phyloP scores from a whole-genome alignment of 768 basidiomycete species.

The Hygrocybe punicea region DNA sequence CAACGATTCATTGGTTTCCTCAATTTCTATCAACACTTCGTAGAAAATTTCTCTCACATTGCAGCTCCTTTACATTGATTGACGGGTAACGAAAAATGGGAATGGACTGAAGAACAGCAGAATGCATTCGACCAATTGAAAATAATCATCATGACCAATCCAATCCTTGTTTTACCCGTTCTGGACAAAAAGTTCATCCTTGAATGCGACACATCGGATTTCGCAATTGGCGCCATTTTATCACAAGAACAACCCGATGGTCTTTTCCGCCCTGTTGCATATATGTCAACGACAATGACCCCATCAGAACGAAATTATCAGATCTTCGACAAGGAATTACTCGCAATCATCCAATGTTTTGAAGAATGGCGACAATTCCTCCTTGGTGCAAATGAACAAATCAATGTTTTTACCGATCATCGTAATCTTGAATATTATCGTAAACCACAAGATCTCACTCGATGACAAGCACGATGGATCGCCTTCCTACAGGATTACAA shows the following conservation, averaged over 20 bases:
- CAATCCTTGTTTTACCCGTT: background rate
- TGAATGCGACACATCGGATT: slow-evolving; percentile 27
- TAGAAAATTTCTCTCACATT: slow-evolving; percentile 25
- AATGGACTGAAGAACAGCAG: slow-evolving; percentile 13
- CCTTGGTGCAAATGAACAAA: no score
- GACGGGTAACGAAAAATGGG: slow-evolving; percentile 21
- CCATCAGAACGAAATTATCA: slow-evolving; percentile 45
- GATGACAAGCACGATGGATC: no score
- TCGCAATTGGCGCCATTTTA: slow-evolving; percentile 27
- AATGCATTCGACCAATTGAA: slow-evolving; percentile 27
- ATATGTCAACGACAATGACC: slow-evolving; percentile 29
- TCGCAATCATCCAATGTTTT: slow-evolving; percentile 36
- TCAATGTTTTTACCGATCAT: no score
- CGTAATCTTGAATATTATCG: no score
- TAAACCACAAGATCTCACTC: no score
- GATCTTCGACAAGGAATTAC: slow-evolving; percentile 50
- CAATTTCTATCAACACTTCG: slow-evolving; percentile 40
- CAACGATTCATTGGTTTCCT: slow-evolving; percentile 37
- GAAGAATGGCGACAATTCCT: background rate
- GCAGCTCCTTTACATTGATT: slow-evolving; percentile 25
- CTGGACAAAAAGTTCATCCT: no score
- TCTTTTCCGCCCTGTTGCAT: slow-evolving; percentile 39
- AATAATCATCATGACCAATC: slow-evolving; percentile 11
- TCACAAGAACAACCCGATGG: slow-evolving; percentile 22
- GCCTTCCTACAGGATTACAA: no score